A percentile compares a stretch with the other conserved stretches of the same genome.
Evolutionary conservation across 73 alveolate species (phyloP).

Genomic region (Breviolum minutum): DNA sequence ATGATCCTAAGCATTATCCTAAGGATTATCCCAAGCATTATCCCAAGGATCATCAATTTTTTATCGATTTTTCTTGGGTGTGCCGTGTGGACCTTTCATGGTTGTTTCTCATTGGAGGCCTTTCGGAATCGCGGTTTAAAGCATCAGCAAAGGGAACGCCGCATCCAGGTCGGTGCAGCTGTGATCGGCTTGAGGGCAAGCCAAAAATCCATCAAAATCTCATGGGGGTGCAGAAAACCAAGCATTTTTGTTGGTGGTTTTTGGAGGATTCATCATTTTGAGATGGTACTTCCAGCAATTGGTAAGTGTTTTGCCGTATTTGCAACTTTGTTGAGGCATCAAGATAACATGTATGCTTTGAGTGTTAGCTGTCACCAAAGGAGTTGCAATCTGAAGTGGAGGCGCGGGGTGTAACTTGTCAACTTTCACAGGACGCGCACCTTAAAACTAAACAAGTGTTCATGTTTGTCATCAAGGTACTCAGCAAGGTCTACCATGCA

Average conservation of each 20-base stretch:
- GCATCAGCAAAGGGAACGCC: constrained; percentile 90
- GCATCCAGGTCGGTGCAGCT: constrained; percentile 32
- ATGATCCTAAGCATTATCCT: too few species aligned
- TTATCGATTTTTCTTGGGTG: too few species aligned
- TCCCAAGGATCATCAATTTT: neutral
- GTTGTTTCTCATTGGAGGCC: constrained; percentile 3
- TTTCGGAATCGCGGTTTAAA: constrained; percentile 37
- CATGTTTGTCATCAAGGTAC: constrained; percentile 6
- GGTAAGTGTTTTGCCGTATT: too few species aligned
- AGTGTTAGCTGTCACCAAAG: neutral
- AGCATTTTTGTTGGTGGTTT: too few species aligned
- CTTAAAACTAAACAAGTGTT: neutral
- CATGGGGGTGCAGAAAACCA: too few species aligned
- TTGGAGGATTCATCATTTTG: too few species aligned
- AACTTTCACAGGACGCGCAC: neutral
- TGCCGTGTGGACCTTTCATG: neutral
- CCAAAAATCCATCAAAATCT: too few species aligned
- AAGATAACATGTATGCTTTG: too few species aligned
- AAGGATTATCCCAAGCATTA: too few species aligned
- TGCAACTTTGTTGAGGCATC: too few species aligned
- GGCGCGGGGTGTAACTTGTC: neutral
- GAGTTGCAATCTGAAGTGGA: constrained; percentile 76
- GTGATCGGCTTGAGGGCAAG: neutral
- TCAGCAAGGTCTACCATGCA: constrained; percentile 56
- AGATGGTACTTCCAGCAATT: too few species aligned